Evolutionary conservation across 176 grass and related monocot genomes (phyloP), one percentile per base, ranked within the genome.

Genomic region (Ampelocalamus luodianensis): DNA sequence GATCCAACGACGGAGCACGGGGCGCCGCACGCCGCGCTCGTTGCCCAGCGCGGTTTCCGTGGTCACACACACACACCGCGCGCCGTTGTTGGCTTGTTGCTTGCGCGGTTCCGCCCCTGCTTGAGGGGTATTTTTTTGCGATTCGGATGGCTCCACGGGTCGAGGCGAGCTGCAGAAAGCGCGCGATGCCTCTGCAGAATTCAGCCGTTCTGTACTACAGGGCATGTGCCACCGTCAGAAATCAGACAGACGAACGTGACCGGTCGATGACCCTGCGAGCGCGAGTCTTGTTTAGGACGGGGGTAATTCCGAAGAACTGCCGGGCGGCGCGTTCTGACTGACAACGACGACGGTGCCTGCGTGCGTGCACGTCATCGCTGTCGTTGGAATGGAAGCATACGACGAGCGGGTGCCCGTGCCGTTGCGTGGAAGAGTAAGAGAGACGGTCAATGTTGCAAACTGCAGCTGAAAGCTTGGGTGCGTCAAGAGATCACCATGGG

Each of bases 361-460:
- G 17, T 8, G 6, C 86, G 42, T 71, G 80, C 74, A 79, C 74
- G 58, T 46, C 87, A 79, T 65, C 74, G 75, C 68, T 79, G 82
- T 58, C 68, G 68, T 10, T 45, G 62, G 46, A 39, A n/a, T 45
- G 62, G 46, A 39, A n/a, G 61, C 11, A 17, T 7, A 37, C 16
- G 27, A 8, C 14, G 22, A 55, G 22, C 65, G 51, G 37, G 8
- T 16, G 48, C 49, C 32, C 32, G 29, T n/a, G 10, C 26, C 22
- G 36, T 20, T 36, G 65, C 20, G 79, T 71, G 66, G 17, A 5
- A 64, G 78, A 81, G 26, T 46, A 56, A 51, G 70, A 68, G 58
- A 65, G 61, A 84, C 67, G 81, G 81, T 84, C 87, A 66, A 72
- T 63, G 56, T 55, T 18, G 45, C 66, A 17, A 80, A 23, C 81